Evolutionary conservation across 2,329 filamentous ascomycete species (phyloP).

Genomic region (Diplodia intermedia): DNA sequence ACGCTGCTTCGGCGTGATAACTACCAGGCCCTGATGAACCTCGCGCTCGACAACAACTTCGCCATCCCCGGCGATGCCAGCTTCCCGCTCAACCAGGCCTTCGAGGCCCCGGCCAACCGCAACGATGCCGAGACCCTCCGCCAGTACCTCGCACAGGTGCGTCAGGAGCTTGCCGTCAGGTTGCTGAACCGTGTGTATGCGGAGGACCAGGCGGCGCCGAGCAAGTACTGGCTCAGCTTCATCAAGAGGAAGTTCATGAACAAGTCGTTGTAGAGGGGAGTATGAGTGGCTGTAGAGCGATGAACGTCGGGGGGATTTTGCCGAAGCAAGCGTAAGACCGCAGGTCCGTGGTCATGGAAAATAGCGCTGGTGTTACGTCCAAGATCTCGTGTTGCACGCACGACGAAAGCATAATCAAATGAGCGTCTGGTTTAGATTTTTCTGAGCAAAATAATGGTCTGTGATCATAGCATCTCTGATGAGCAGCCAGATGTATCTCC

Average conservation of each 20-base stretch:
- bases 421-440: constrained; percentile 13
- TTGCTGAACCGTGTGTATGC: constrained; percentile 87
- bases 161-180: constrained; percentile 85
- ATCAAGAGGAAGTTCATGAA: constrained; percentile 99
- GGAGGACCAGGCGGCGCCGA: constrained; percentile 67
- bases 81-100: constrained; percentile 96
- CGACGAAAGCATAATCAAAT: constrained; percentile 23
- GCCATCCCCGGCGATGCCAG: constrained; percentile 90
- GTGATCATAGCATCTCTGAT: not conserved
- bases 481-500: not conserved
- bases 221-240: constrained; percentile 97
- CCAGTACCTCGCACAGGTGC: constrained; percentile 89
- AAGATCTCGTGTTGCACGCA: constrained; percentile 2
- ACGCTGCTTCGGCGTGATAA: not conserved
- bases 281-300: not conserved
- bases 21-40: constrained; percentile 78
- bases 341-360: not conserved
- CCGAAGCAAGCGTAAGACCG: not conserved
- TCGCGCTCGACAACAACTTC: constrained; percentile 92
- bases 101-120: constrained; percentile 84
- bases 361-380: constrained; percentile 5
- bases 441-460: not conserved
- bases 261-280: constrained; percentile 62
- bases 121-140: constrained; percentile 88
- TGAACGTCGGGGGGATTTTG: not conserved